Evolutionary conservation across 441 rosid genomes (phyloP).

Genomic region (Croton setiger): DNA sequence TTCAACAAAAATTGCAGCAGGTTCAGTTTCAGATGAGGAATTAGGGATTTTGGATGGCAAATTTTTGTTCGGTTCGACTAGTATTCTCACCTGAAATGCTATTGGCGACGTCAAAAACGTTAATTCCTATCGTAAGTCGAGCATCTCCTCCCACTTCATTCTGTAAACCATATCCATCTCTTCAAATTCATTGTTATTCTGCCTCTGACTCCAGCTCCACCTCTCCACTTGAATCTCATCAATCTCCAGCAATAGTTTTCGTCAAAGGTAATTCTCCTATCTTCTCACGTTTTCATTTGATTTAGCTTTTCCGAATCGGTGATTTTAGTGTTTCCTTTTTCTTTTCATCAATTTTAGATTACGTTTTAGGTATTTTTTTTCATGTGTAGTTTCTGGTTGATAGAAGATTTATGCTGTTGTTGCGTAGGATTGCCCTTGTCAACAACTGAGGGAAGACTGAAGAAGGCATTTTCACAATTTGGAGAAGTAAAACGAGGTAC

Average conservation of each 20-base stretch:
- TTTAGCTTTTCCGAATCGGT: neutral
- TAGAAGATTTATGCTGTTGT: slow-evolving; percentile 2
- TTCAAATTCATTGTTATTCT: neutral
- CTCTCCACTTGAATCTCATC: neutral
- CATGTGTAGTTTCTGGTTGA: neutral
- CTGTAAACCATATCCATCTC: neutral
- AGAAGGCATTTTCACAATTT: slow-evolving; percentile 43
- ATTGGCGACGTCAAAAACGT: neutral
- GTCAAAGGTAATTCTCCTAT: neutral
- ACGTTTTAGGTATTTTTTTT: too few relatives aligned
- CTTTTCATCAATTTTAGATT: neutral
- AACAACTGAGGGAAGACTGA: slow-evolving; percentile 47
- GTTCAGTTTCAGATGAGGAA: too few relatives aligned
- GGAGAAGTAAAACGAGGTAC: slow-evolving; percentile 48
- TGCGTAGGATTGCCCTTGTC: slow-evolving; percentile 47
- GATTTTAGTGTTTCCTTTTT: neutral
- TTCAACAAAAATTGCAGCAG: too few relatives aligned
- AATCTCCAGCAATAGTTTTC: neutral
- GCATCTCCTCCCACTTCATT: neutral
- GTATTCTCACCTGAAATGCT: neutral
- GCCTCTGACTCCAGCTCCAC: neutral
- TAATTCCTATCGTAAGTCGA: neutral
- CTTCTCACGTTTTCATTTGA: neutral
- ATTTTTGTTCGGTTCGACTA: neutral
- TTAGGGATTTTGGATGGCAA: neutral